phyloP scores from a whole-genome alignment of 257 asterid species.

The Coffea canephora region DNA sequence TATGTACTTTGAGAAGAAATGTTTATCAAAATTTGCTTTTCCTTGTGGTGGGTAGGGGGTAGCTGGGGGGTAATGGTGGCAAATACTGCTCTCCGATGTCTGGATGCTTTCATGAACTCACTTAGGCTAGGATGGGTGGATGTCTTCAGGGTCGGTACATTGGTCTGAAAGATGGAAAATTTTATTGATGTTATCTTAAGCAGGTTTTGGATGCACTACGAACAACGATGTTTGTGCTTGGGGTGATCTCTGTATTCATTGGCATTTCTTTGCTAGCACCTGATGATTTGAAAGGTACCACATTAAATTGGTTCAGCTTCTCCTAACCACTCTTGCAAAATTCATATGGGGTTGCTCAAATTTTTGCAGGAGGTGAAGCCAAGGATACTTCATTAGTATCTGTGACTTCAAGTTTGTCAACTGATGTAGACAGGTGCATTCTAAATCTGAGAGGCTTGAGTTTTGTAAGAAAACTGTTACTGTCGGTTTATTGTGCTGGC shows the following conservation, averaged over 20 bases:
- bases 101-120: neutral
- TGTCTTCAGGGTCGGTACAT: neutral
- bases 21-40: neutral
- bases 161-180: neutral
- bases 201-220: slow-evolving; percentile 91
- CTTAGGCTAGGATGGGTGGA: neutral
- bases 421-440: slow-evolving; percentile 65
- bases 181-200: slow-evolving; percentile 18
- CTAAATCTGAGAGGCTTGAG: neutral
- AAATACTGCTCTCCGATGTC: neutral
- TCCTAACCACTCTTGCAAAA: neutral
- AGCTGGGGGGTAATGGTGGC: neutral
- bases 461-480: neutral
- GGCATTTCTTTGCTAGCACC: slow-evolving; percentile 98
- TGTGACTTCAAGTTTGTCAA: slow-evolving; percentile 43
- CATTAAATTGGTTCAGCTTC: slow-evolving; percentile 6
- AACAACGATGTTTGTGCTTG: slow-evolving; percentile 88
- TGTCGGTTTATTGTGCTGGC: neutral
- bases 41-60: neutral
- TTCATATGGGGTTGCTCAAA: slow-evolving; percentile 8
- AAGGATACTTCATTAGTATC: slow-evolving; percentile 62
- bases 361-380: slow-evolving; percentile 59
- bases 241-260: slow-evolving; percentile 83
- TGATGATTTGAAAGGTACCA: slow-evolving; percentile 84
- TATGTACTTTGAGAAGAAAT: neutral